Percentiles rank a stretch among this genome's conserved stretches.
phyloP scores from a whole-genome alignment of 2,329 filamentous ascomycete species.

The Plectosphaerella plurivora region DNA sequence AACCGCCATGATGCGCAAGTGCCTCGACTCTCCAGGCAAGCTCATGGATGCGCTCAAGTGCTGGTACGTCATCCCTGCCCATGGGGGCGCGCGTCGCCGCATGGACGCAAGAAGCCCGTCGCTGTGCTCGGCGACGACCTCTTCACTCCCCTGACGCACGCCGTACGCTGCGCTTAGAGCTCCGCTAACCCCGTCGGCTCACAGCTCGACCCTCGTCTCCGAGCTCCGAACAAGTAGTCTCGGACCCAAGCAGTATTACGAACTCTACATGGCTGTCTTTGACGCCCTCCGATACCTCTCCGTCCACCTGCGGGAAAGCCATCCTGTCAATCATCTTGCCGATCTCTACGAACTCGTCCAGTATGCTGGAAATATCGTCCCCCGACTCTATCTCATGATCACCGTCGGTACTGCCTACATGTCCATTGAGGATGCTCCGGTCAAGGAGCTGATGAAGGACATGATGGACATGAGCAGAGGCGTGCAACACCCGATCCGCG shows the following conservation, averaged over 20 bases:
- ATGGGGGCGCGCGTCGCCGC: constrained; percentile 5
- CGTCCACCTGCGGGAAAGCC: constrained; percentile 93
- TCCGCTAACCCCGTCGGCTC: constrained; percentile 9
- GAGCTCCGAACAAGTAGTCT: constrained; percentile 95
- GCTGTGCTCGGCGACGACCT: too few species aligned
- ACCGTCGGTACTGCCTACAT: constrained; percentile 99
- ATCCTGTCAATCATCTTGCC: constrained; percentile 95
- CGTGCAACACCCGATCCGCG: constrained; percentile 93
- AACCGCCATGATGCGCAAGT: constrained; percentile 95
- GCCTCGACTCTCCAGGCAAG: constrained; percentile 93
- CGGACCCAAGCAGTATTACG: constrained; percentile 99
- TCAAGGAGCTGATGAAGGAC: constrained; percentile 99
- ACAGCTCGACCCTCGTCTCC: constrained; percentile 94
- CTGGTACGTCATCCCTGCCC: constrained; percentile 62
- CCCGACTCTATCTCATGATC: constrained; percentile 96
- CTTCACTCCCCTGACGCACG: too few species aligned
- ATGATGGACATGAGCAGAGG: constrained; percentile 99
- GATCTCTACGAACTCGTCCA: constrained; percentile 97
- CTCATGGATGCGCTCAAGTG: constrained; percentile 99
- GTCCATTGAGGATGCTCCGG: constrained; percentile 94
- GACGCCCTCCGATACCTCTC: constrained; percentile 95
- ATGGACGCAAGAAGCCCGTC: too few species aligned
- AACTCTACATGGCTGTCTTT: constrained; percentile 99
- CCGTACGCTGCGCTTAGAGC: too few species aligned
- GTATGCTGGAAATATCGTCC: constrained; percentile 97